Evolutionary conservation across 768 basidiomycete genomes (phyloP).

Genomic region (Podaxis pistillaris): DNA sequence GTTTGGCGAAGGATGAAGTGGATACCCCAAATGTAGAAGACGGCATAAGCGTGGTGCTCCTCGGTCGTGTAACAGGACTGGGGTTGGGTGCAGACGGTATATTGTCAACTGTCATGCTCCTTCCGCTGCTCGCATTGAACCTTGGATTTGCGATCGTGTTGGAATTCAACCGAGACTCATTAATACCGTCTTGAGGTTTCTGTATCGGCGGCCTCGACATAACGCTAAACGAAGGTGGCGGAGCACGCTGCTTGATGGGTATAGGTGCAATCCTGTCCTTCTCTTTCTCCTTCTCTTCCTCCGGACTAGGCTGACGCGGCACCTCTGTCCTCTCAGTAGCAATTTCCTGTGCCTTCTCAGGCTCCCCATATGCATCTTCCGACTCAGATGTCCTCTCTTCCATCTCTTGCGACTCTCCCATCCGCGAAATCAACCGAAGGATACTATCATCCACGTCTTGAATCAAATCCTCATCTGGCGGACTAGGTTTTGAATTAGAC

Average conservation of each 20-base stretch:
- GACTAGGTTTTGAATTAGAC: slow-evolving; percentile 24
- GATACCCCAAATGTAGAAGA: slow-evolving; percentile 23
- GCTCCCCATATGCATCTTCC: slow-evolving; percentile 23
- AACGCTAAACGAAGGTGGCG: slow-evolving; percentile 59
- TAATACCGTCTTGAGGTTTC: slow-evolving; percentile 19
- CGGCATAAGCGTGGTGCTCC: slow-evolving; percentile 40
- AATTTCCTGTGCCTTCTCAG: slow-evolving; percentile 15
- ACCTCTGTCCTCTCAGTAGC: slow-evolving; percentile 10
- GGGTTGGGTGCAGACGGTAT: slow-evolving; percentile 12
- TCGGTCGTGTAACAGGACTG: slow-evolving; percentile 23
- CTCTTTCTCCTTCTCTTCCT: slow-evolving; percentile 12
- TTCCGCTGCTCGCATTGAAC: slow-evolving; percentile 10
- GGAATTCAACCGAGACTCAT: not conserved
- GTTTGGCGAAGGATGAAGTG: slow-evolving; percentile 18
- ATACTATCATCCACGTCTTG: slow-evolving; percentile 40
- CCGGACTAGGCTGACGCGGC: slow-evolving; percentile 11
- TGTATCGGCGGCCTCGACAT: slow-evolving; percentile 53
- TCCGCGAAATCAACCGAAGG: slow-evolving; percentile 38
- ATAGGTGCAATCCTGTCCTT: slow-evolving; percentile 47
- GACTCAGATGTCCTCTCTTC: slow-evolving; percentile 6
- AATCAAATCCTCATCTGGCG: slow-evolving; percentile 41
- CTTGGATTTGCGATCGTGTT: slow-evolving; percentile 3
- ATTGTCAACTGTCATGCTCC: slow-evolving; percentile 9
- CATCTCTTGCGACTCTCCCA: slow-evolving; percentile 30
- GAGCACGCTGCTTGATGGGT: slow-evolving; percentile 54